phyloP scores from a whole-genome alignment of 345 rosid species.

The Aquilaria yunnanensis region DNA sequence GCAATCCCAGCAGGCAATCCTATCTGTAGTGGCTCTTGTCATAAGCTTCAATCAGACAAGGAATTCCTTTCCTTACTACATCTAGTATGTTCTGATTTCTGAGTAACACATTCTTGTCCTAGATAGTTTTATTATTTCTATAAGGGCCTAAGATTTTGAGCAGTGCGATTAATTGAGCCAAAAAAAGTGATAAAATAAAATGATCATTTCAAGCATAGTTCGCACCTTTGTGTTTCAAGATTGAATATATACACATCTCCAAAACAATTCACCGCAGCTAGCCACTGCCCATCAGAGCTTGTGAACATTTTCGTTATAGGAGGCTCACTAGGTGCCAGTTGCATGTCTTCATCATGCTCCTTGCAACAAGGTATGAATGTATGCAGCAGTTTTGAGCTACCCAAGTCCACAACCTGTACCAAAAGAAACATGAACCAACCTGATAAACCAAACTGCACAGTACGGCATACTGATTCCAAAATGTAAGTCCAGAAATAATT shows the following conservation, averaged over 20 bases:
- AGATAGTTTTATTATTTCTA: neutral
- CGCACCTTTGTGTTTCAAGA: slow-evolving; percentile 75
- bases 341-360: slow-evolving; percentile 36
- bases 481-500: neutral
- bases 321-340: slow-evolving; percentile 44
- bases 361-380: slow-evolving; percentile 55
- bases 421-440: neutral
- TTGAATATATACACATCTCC: slow-evolving; percentile 83
- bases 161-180: too few relatives aligned
- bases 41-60: neutral
- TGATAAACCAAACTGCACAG: neutral
- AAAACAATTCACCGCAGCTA: slow-evolving; percentile 89
- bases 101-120: neutral
- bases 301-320: slow-evolving; percentile 86
- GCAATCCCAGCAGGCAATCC: neutral
- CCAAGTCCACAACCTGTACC: slow-evolving; percentile 58
- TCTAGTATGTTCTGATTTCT: neutral
- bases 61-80: neutral
- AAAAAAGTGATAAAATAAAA: neutral
- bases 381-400: slow-evolving; percentile 48
- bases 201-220: neutral
- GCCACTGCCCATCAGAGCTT: slow-evolving; percentile 89
- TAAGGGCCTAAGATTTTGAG: too few relatives aligned
- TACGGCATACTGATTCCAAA: neutral
- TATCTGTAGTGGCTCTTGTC: neutral